Evolutionary conservation across 139 green algal species (phyloP), one percentile per base, ranked within the genome.

Genomic region (Spirogloea muscicola): DNA sequence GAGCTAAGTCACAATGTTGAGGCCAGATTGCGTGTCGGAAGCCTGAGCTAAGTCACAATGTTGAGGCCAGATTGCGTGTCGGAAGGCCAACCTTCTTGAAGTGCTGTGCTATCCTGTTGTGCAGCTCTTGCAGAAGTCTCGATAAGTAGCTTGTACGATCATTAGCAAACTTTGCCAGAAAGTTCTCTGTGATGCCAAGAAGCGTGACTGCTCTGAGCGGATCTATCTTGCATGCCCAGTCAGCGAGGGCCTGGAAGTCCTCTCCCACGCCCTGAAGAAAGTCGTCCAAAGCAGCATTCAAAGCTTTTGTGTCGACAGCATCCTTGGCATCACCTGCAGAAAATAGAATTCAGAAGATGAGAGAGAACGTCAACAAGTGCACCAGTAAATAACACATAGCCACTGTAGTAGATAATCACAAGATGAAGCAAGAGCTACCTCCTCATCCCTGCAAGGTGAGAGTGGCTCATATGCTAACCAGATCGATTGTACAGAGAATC

Each of bases 141-240:
- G 29, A 29, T 18, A 33, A 40, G 16, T 62, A 29, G n/a, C 27
- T 33, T 1, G 57, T 34, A 2, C 57, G 33, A 4, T 18, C 25
- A 18, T 18, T 31, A 18, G 33, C 57, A 2, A 25, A 39, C 25
- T 68, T 9, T 21, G 65, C 7, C 16, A 74, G 55, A 41, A 59
- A 79, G 6, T 25, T 25, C 34, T 79, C 72, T 6, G 48, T 77
- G 27, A 49, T 21, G 16, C 72, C 72, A 9, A 49, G 21, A 37
- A 80, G 34, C 18, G 63, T 58, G 63, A 80, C 66, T 46, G 29
- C 38, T 13, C 39, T 34, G 18, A 80, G 31, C 9, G 44, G 62
- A 34, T 80, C 72, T 21, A 70, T 36, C 61, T 64, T 76, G 63
- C 7, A 69, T 3, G 9, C 72, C 72, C 72, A 80, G 65, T 80